These are phyloP conservation scores for Magnolia changhungtana DNA, from an alignment of 164 flowering plant genomes.

Conservation along the genomic window DNA sequence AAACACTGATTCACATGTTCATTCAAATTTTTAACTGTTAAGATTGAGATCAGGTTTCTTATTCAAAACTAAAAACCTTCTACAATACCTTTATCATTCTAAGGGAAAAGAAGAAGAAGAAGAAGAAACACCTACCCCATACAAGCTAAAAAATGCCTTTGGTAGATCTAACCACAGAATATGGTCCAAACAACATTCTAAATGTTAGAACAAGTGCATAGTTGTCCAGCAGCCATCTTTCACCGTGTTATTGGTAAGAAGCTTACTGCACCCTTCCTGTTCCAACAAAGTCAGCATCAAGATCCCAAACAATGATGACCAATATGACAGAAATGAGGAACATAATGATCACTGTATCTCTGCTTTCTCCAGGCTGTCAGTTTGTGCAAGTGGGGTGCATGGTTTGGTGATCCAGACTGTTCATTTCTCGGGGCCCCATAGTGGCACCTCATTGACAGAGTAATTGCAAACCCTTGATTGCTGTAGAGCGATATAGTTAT, in stretches of 20 bases:
- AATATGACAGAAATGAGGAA: neutral
- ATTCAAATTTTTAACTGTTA: neutral
- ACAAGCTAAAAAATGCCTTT: constrained; percentile 1
- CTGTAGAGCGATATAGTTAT: neutral
- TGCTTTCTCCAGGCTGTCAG: neutral
- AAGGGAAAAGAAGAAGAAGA: neutral
- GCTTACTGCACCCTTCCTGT: neutral
- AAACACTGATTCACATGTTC: neutral
- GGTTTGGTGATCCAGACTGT: neutral
- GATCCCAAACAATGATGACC: neutral
- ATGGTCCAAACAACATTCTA: neutral
- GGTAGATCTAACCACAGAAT: neutral
- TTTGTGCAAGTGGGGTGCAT: neutral
- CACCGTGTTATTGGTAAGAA: neutral
- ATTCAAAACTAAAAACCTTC: neutral
- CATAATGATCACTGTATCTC: neutral
- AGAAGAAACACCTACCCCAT: neutral
- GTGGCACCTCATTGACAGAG: neutral
- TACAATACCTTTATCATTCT: neutral
- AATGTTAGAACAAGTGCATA: neutral
- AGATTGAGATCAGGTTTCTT: neutral
- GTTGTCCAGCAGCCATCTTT: neutral
- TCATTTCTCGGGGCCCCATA: neutral
- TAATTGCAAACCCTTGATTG: neutral
- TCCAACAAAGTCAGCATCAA: neutral